Conservation (phyloP, 768 basidiomycete species). For the Calocera cornea region DNA sequence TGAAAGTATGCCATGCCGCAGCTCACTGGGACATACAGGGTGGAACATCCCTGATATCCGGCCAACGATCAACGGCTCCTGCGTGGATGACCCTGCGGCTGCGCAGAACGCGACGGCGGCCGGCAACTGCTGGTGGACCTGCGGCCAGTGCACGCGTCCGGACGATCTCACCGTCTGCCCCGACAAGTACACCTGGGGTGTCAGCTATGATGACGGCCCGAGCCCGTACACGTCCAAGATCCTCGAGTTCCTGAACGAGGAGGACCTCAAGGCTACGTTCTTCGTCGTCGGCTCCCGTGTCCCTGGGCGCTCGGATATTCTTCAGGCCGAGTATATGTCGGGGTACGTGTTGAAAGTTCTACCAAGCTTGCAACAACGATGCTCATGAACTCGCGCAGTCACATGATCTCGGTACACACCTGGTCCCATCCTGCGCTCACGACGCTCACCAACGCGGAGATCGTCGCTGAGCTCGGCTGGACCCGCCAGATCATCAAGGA, state of each 20-base stretch:
- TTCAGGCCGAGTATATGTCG: slow-evolving; percentile 44
- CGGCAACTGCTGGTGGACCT: slow-evolving; percentile 83
- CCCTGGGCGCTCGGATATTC: slow-evolving; percentile 57
- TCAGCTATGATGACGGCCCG: slow-evolving; percentile 81
- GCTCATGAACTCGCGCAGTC: slow-evolving; percentile 18
- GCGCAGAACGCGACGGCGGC: slow-evolving; percentile 31
- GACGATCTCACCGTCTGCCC: slow-evolving; percentile 58
- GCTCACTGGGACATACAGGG: neutral
- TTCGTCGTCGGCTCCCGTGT: slow-evolving; percentile 79
- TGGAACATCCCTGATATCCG: slow-evolving; percentile 47
- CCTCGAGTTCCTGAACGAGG: slow-evolving; percentile 52
- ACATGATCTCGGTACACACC: slow-evolving; percentile 23
- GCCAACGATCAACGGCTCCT: slow-evolving; percentile 57
- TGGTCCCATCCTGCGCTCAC: slow-evolving; percentile 29
- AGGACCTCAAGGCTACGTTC: slow-evolving; percentile 68
- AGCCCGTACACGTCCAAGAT: slow-evolving; percentile 60
- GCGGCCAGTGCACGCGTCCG: slow-evolving; percentile 51
- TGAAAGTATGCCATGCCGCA: neutral
- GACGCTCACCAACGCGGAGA: slow-evolving; percentile 58
- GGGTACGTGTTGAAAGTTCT: slow-evolving; percentile 16
- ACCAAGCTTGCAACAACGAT: slow-evolving; percentile 31
- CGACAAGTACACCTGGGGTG: slow-evolving; percentile 59
- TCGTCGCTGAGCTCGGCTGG: slow-evolving; percentile 91
- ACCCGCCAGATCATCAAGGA: slow-evolving; percentile 45
- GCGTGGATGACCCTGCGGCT: slow-evolving; percentile 39